Conservation (phyloP, 768 basidiomycete genomes). For the Lentinula sp. region DNA sequence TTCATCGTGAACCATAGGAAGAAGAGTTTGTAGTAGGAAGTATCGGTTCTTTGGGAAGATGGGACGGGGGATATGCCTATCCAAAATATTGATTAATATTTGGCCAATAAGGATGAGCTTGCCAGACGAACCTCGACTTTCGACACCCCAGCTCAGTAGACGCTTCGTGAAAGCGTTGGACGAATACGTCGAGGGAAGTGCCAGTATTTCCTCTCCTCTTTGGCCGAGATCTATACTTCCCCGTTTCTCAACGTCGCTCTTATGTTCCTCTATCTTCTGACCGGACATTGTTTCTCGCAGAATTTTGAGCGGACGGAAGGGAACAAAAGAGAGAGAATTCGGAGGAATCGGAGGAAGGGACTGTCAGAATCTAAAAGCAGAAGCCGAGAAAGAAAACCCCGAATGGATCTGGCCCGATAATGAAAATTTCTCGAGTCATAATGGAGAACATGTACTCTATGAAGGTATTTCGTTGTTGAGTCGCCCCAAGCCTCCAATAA, state of each 20-base stretch:
- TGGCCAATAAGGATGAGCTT: not conserved
- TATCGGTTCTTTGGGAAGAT: constrained; percentile 31
- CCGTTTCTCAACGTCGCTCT: not conserved
- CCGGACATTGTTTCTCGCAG: not conserved
- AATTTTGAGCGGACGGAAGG: too few relatives aligned
- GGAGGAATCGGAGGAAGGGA: too few relatives aligned
- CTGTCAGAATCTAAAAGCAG: too few relatives aligned
- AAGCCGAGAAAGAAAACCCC: too few relatives aligned
- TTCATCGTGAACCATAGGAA: constrained; percentile 50
- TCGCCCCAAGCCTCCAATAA: too few relatives aligned
- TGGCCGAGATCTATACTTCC: not conserved
- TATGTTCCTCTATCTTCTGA: not conserved
- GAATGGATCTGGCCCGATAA: too few relatives aligned
- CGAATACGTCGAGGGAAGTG: not conserved
- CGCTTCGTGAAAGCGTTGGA: not conserved
- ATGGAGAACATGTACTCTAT: too few relatives aligned
- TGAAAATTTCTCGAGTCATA: too few relatives aligned
- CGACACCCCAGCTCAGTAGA: constrained; percentile 4
- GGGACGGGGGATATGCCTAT: constrained; percentile 34
- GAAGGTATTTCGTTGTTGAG: too few relatives aligned
- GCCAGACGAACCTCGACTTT: not conserved
- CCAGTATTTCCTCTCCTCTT: not conserved
- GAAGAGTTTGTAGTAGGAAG: constrained; percentile 42
- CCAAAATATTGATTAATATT: not conserved
- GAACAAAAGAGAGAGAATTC: too few relatives aligned